Conservation (phyloP, 176 grass and related monocot genomes). For the Musa troglodytarum region DNA sequence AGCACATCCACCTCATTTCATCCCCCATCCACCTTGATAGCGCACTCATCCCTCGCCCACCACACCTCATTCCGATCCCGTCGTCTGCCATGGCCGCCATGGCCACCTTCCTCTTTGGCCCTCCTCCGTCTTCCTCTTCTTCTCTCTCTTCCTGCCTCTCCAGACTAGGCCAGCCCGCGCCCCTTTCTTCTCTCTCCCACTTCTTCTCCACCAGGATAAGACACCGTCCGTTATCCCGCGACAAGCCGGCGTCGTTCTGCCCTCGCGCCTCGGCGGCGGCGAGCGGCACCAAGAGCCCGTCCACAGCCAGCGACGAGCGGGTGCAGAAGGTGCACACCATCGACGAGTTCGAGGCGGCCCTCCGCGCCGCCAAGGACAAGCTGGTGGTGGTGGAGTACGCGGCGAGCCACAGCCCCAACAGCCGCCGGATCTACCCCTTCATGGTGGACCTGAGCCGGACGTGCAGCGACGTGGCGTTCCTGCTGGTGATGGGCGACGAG, state of each 20-base stretch:
- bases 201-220: slow-evolving; percentile 8
- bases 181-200: background rate
- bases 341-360: slow-evolving; percentile 65
- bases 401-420: slow-evolving; percentile 61
- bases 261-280: slow-evolving; percentile 15
- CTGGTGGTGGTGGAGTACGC: slow-evolving; percentile 96
- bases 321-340: slow-evolving; percentile 52
- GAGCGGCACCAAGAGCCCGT: slow-evolving; percentile 17
- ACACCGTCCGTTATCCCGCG: background rate
- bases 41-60: background rate
- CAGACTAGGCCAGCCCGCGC: background rate
- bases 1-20: background rate
- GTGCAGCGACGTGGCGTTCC: slow-evolving; percentile 84
- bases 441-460: slow-evolving; percentile 83
- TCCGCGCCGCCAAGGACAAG: slow-evolving; percentile 52
- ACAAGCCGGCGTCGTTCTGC: background rate
- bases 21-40: background rate
- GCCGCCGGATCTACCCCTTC: slow-evolving; percentile 59
- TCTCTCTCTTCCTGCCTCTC: background rate
- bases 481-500: slow-evolving; percentile 92
- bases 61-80: background rate
- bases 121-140: background rate
- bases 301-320: slow-evolving; percentile 21
- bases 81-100: slow-evolving; percentile 32
- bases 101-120: slow-evolving; percentile 46